A percentile compares a stretch with the other conserved stretches of the same genome.
These are phyloP conservation scores for Jackrogersella multiformis DNA, from an alignment of 495 filamentous ascomycete genomes.

Conservation along the genomic window DNA sequence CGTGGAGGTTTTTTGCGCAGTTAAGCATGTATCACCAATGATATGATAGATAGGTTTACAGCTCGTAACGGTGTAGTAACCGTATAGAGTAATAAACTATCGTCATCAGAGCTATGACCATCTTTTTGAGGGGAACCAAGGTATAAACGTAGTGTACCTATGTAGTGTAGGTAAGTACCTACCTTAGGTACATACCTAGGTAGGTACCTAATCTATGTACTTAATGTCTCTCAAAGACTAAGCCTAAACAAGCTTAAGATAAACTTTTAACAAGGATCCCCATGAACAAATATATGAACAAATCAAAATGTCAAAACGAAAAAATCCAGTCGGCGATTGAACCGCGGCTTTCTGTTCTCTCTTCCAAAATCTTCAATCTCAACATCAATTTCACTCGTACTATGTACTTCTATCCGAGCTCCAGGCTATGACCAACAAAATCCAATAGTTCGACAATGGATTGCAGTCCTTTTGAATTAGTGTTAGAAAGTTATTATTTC, in stretches of 20 bases:
- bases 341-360: constrained; percentile 26
- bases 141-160: too few relatives aligned
- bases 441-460: constrained; percentile 35
- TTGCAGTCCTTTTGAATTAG: not conserved
- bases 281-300: constrained; percentile 2
- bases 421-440: constrained; percentile 13
- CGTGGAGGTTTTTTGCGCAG: not conserved
- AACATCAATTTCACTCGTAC: constrained; percentile 4
- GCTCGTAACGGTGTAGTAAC: constrained; percentile 24
- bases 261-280: not conserved
- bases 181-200: not conserved
- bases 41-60: not conserved
- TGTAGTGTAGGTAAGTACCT: too few relatives aligned
- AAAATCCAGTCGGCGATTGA: constrained; percentile 25
- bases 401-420: not conserved
- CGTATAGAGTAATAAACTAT: constrained; percentile 38
- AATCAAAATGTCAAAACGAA: not conserved
- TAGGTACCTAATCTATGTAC: not conserved
- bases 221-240: constrained; percentile 3
- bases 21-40: not conserved
- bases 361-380: too few relatives aligned
- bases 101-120: constrained; percentile 28
- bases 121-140: constrained; percentile 23
- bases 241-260: constrained; percentile 1
- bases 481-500: constrained; percentile 5